Percentiles rank a stretch among this genome's conserved stretches.
Conservation (phyloP, 106 monocot genomes). For the Amphibolis antarctica region DNA sequence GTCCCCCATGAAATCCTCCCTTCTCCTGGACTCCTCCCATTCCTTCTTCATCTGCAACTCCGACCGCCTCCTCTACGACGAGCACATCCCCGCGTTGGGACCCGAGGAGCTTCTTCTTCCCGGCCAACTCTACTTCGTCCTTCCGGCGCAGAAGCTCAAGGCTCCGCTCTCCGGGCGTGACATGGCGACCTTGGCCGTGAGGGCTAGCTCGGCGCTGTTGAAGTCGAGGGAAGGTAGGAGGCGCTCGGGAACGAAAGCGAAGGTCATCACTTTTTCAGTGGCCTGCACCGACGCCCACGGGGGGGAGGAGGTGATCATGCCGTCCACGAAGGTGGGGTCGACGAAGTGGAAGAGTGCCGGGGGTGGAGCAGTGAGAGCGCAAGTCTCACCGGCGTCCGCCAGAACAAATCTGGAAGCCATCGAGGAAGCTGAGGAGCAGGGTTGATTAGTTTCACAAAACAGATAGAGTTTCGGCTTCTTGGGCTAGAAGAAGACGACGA, state of each 20-base stretch:
- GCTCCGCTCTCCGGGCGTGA: background rate
- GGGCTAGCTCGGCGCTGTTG: conserved; percentile 12
- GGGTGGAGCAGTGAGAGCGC: too few relatives aligned
- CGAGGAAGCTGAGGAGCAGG: too few relatives aligned
- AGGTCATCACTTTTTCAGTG: too few relatives aligned
- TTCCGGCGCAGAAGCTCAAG: conserved; percentile 8
- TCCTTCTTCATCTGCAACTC: conserved; percentile 19
- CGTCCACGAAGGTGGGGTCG: background rate
- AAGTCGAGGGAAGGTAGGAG: background rate
- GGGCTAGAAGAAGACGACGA: too few relatives aligned
- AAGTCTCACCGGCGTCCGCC: too few relatives aligned
- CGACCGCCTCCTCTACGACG: conserved; percentile 10
- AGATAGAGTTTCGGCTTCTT: too few relatives aligned
- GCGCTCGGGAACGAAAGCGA: too few relatives aligned
- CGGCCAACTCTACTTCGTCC: conserved; percentile 24
- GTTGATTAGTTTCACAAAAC: too few relatives aligned
- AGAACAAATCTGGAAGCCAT: too few relatives aligned
- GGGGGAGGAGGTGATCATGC: background rate
- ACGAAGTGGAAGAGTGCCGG: background rate
- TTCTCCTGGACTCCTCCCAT: background rate
- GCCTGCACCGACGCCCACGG: too few relatives aligned
- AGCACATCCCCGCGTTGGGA: conserved; percentile 9
- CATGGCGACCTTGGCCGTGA: conserved; percentile 19
- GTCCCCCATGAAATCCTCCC: conserved; percentile 7
- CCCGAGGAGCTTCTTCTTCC: conserved; percentile 8